Conservation (phyloP, 257 asterid genomes). For the Fraxinus quadrangulata region DNA sequence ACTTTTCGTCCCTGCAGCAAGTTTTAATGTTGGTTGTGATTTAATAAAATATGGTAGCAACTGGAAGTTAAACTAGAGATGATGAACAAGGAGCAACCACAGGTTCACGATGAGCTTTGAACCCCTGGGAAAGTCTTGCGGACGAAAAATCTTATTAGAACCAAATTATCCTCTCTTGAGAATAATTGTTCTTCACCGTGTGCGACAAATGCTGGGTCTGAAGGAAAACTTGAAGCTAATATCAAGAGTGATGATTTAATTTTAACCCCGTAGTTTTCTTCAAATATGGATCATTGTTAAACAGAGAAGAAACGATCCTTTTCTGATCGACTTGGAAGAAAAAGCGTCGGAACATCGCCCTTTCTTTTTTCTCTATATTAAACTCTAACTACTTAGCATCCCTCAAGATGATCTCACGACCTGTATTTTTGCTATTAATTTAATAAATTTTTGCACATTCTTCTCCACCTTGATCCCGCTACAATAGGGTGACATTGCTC, state of each 20-base stretch:
- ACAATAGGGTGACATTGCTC: constrained; percentile 62
- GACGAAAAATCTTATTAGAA: neutral
- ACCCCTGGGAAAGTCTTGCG: neutral
- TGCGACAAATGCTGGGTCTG: neutral
- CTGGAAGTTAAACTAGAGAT: constrained; percentile 67
- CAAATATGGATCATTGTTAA: neutral
- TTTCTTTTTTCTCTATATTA: neutral
- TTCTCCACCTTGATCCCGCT: constrained; percentile 80
- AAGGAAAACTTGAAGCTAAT: neutral
- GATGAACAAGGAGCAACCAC: constrained; percentile 60
- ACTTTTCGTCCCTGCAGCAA: neutral
- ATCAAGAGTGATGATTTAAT: neutral
- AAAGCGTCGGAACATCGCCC: neutral
- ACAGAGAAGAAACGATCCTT: constrained; percentile 18
- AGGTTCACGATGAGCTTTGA: constrained; percentile 79
- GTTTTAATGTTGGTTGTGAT: neutral
- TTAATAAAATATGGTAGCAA: constrained; percentile 48
- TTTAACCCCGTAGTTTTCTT: constrained; percentile 1
- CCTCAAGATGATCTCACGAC: constrained; percentile 22
- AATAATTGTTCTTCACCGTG: constrained; percentile 1
- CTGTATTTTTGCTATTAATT: constrained; percentile 49
- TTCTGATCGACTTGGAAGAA: neutral
- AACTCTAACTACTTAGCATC: neutral
- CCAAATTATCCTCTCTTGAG: constrained; percentile 1
- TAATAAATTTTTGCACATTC: constrained; percentile 49